Evolutionary conservation across 345 rosid species (phyloP), one percentile per base, ranked within the genome.

Genomic region (Odontarrhena argentea): DNA sequence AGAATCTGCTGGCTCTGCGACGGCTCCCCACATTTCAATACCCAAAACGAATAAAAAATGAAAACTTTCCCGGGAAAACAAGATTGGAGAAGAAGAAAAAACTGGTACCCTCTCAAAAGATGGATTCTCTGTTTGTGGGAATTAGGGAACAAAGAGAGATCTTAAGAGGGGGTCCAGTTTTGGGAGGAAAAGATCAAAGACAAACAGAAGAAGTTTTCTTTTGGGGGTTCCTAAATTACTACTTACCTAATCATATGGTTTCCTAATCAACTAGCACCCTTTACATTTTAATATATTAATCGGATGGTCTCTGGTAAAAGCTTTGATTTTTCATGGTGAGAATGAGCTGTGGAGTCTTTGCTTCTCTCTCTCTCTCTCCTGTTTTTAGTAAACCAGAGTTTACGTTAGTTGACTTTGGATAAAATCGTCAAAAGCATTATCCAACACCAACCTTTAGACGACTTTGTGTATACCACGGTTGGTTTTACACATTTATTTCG

Each of bases 1-100:
- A 74, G 96, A 84, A 82, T 94, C 99, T 38, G 91, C 87, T 35
- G 95, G 87, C 47, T 84, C 83, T 50, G 88, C 85, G 2, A 74
- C 52, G 14, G 71, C 75, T 53, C 92, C 77, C 96, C 96, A 85
- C 96, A 94, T 94, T 80, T 13, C 47, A 26, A 70, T 32, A 8
- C 10, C 1, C 3, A 1, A 7, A 8, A 49, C 42, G 13, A 35
- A 15, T 49, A 51, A 53, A 74, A 74, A 68, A 32, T 32, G 40
- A 35, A 66, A 53, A 65, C 51, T 59, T 73, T 49, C 66, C 61
- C 66, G 48, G 55, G 55, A 52, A 63, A 12, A 12, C 28, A 72
- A 63, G 63, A 63, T 55, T 55, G 71, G 49, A 73, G 66, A 65
- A 57, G 65, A 54, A 8, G 11, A 47, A 22, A 54, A 28, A 73